Percentiles rank a stretch among this genome's conserved stretches.
Conservation (phyloP, 2,329 filamentous ascomycete genomes). For the Penicillium rolfsii region DNA sequence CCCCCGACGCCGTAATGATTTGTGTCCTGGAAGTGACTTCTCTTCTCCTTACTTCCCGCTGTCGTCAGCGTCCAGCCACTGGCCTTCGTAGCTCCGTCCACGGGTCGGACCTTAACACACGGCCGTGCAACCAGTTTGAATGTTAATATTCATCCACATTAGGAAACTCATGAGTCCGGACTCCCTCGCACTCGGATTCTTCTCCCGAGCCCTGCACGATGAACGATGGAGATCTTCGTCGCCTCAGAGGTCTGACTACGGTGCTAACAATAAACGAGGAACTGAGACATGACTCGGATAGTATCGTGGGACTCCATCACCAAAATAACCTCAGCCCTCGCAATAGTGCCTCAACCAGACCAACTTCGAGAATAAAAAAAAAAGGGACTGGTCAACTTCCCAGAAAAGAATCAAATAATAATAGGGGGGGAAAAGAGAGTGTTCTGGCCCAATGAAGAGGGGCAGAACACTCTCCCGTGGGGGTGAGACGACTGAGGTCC, state of each 20-base stretch:
- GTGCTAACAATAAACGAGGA: background rate
- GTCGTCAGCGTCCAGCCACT: constrained; percentile 18
- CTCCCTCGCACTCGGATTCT: background rate
- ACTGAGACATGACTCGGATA: background rate
- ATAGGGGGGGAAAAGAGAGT: background rate
- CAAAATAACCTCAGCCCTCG: background rate
- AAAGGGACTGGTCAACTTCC: background rate
- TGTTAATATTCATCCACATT: background rate
- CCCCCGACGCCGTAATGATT: background rate
- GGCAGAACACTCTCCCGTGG: constrained; percentile 18
- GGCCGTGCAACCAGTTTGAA: background rate
- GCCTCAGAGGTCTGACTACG: background rate
- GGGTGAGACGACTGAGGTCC: background rate
- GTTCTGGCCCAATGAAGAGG: constrained; percentile 5
- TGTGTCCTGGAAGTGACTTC: no score
- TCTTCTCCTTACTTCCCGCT: constrained; percentile 13
- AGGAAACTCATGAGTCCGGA: no score
- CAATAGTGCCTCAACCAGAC: background rate
- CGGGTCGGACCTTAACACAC: constrained; percentile 12
- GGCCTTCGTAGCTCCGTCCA: constrained; percentile 8
- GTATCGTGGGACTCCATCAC: background rate
- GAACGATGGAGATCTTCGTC: background rate
- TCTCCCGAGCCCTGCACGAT: background rate
- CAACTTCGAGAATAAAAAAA: background rate
- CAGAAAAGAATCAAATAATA: background rate